Conservation (phyloP, 1,284 basidiomycete species). For the Naganishia cerealis region DNA sequence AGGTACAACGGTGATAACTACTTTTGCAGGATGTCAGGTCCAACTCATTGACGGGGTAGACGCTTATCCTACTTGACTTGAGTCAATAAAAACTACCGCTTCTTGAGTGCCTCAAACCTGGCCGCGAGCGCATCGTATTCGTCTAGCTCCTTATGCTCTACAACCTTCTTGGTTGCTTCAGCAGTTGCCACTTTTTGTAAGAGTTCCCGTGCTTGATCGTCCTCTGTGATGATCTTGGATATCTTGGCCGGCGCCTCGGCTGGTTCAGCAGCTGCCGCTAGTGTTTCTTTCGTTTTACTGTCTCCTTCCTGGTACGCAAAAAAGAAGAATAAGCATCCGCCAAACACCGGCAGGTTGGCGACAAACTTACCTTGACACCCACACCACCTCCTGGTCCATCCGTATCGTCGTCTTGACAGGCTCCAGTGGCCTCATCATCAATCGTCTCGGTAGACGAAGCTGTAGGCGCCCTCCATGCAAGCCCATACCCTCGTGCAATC, state of each 20-base stretch:
- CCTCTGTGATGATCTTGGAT: not conserved
- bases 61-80: not conserved
- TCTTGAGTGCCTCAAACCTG: constrained; percentile 77
- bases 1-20: not conserved
- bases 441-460: constrained; percentile 12
- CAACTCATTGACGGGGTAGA: too few species aligned
- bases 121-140: constrained; percentile 69
- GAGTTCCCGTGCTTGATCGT: constrained; percentile 10
- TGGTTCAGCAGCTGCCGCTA: not conserved
- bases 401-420: constrained; percentile 37
- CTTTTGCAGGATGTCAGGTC: not conserved
- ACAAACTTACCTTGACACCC: constrained; percentile 44
- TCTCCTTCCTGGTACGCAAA: not conserved
- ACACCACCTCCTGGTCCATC: constrained; percentile 43
- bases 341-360: not conserved
- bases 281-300: not conserved
- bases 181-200: constrained; percentile 10
- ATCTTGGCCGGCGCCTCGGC: not conserved
- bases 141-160: constrained; percentile 58
- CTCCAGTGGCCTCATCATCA: constrained; percentile 31
- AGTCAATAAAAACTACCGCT: constrained; percentile 58
- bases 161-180: constrained; percentile 14
- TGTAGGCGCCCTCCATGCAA: constrained; percentile 64
- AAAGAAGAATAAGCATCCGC: not conserved
- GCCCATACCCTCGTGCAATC: constrained; percentile 80